Base-by-base conservation (phyloP, 2,329 filamentous ascomycete species). In the Stromatinia cepivora region DNA sequence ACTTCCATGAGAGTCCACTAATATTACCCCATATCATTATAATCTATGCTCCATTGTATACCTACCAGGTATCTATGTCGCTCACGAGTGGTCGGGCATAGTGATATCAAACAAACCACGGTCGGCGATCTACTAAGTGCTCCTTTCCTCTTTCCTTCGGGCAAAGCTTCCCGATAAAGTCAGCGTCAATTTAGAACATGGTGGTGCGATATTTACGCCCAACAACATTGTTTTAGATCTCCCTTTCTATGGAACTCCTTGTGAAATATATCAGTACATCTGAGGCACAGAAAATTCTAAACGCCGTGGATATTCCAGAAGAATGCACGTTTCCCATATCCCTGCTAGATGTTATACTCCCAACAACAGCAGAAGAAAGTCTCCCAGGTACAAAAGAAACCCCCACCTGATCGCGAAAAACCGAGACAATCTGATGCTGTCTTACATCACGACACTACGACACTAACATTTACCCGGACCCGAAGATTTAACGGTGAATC, bases 231-330 rank as follows among this genome's bases (percentile, higher is more conserved):
- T 25, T n/a, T 34, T 45, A 9, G 10, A n/a, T 62, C 7, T 17
- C 28, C 58, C 17, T 22, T 61, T 46, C 25, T 28, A 54, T 67
- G 66, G 42, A 67, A 62, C 42, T 36, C 42, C 58, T 22, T 11
- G 11, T 42, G 28, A 28, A 61, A 57, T 50, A 46, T 28, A 62
- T 54, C 36, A 42, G 15, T 42, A 42, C 39, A 42, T n/a, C n/a
- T 67, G 22, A 59, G 42, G 65, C 54, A 68, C 48, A 56, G 31
- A 34, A 34, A 6, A 22, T 34, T 63, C 39, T 63, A 68, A 57
- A 68, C 66, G 66, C 57, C 39, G 46, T 63, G 48, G 17, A 64
- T 42, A 28, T 68, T 68, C 66, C 39, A 68, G 66, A 68, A 68
- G 66, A 62, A 68, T 10, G 66, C 66, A 52, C 15, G 28, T 64